These are phyloP conservation scores for Chaetomiaceae sp. DNA, from an alignment of 2,329 filamentous ascomycete species.

Conservation along the genomic window DNA sequence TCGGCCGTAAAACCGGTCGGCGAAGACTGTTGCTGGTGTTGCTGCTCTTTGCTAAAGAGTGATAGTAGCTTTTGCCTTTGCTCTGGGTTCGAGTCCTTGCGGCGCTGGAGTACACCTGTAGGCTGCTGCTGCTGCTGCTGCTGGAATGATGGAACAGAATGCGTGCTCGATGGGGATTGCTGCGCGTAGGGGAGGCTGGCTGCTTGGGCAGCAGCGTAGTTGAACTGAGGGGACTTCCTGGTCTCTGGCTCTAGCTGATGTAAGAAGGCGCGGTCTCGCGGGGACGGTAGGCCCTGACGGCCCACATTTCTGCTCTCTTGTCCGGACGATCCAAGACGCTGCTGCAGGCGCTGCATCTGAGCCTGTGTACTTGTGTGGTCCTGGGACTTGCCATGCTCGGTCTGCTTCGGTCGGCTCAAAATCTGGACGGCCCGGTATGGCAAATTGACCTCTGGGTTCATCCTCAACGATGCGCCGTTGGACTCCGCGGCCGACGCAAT, in stretches of 20 bases:
- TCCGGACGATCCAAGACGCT: conserved; percentile 23
- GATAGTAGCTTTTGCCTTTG: conserved; percentile 52
- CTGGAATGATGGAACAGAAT: background rate
- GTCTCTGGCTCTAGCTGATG: conserved; percentile 19
- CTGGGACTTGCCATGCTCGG: conserved; percentile 19
- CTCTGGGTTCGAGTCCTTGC: conserved; percentile 37
- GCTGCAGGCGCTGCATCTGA: conserved; percentile 22
- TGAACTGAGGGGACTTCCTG: conserved; percentile 20
- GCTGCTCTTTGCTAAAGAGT: conserved; percentile 53
- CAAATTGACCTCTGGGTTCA: conserved; percentile 36
- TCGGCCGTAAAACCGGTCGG: conserved; percentile 16
- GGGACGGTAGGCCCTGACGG: conserved; percentile 20
- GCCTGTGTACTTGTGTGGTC: conserved; percentile 13
- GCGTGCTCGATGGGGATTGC: conserved; percentile 27
- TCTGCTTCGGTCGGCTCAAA: conserved; percentile 34
- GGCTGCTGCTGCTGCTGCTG: conserved; percentile 25
- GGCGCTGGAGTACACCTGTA: conserved; percentile 30
- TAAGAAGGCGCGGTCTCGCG: conserved; percentile 17
- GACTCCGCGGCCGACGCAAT: conserved; percentile 29
- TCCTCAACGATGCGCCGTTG: conserved; percentile 32
- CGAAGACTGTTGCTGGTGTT: conserved; percentile 21
- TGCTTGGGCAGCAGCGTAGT: conserved; percentile 15
- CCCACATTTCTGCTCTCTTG: conserved; percentile 17
- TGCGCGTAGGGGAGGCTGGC: conserved; percentile 20
- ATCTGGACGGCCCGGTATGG: conserved; percentile 40